These are phyloP conservation scores for Entomortierella chlamydospora DNA, from an alignment of 192 early-diverging fungal species.

Conservation along the genomic window DNA sequence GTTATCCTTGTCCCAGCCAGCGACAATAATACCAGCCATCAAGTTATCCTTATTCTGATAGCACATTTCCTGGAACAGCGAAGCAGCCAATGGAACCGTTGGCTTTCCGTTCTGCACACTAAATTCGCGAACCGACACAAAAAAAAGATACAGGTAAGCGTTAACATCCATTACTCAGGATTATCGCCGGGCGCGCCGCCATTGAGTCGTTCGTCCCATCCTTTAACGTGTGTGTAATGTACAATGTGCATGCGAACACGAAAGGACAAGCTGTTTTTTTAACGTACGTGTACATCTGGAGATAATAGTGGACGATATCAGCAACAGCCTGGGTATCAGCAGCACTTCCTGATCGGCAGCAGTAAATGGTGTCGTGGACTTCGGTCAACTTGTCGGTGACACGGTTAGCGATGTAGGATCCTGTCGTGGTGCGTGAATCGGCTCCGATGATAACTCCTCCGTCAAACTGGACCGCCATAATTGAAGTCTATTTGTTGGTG, in stretches of 20 bases:
- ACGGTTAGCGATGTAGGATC: conserved; percentile 96
- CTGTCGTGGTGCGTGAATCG: conserved; percentile 96
- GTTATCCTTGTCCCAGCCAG: conserved; percentile 94
- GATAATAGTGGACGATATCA: conserved; percentile 96
- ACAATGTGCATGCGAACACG: too few species aligned
- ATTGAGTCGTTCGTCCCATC: too few species aligned
- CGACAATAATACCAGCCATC: conserved; percentile 95
- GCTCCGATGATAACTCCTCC: conserved; percentile 97
- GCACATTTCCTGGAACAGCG: conserved; percentile 93
- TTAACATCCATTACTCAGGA: background rate
- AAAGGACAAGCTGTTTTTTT: too few species aligned
- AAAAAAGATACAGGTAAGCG: background rate
- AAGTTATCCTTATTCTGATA: conserved; percentile 94
- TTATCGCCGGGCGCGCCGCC: too few species aligned
- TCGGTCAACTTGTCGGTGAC: conserved; percentile 98
- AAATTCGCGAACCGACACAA: background rate
- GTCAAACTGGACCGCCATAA: conserved; percentile 93
- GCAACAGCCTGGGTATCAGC: conserved; percentile 99
- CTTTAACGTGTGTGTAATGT: too few species aligned
- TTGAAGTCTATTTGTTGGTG: conserved; percentile 84
- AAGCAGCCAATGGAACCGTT: conserved; percentile 86
- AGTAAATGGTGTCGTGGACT: conserved; percentile 96
- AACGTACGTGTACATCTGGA: conserved; percentile 89
- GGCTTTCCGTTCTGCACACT: conserved; percentile 91
- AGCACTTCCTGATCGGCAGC: conserved; percentile 97